Base-by-base conservation (phyloP, 2,329 filamentous ascomycete species). In the Aschersonia sp. region DNA sequence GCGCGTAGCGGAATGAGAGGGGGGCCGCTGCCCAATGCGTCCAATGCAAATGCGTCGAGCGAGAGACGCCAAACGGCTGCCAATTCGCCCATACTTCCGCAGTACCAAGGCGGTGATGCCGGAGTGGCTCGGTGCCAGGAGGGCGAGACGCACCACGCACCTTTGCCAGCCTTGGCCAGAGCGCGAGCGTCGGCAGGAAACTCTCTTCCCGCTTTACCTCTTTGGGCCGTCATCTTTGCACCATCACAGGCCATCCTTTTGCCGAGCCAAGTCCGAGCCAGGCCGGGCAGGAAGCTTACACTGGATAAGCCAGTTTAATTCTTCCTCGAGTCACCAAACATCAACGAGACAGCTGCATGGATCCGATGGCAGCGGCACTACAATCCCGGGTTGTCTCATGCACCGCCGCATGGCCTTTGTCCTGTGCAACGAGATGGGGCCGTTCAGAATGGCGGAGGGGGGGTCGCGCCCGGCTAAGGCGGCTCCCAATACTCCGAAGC, bases 231-330 rank as follows among this genome's bases (percentile, higher is more conserved):
- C 35, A 37, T 37, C 35, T 37, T 37, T 8, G 8, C 8, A 37
- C 8, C 8, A 37, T 9, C 22, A 22, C 22, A 22, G 22, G 22
- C 4, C 22, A 22, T 22, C 22, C 22, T 22, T 39, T 39, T 50
- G 30, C 48, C 50, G 50, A 51, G 46, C 42, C 44, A 50, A 48
- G 48, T 51, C 50, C 50, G 50, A 45, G 32, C 5, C 10, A 8
- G 32, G 5, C 30, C 11, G 40, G 40, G 22, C 40, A 42, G n/a
- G 9, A 42, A n/a, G 40, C 11, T 29, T 7, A 29, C 12, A 14
- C 40, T 11, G n/a, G 40, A 12, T n/a, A 42, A n/a, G 14, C n/a
- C 7, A 42, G 40, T 29, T 14, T 42, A 14, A 29, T 29, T n/a
- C 12, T n/a, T 12, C 14, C 9, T 9, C 35, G 12, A 37, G 35